These are phyloP conservation scores for Auricularia sp. DNA, from an alignment of 768 basidiomycete genomes.

Conservation along the genomic window DNA sequence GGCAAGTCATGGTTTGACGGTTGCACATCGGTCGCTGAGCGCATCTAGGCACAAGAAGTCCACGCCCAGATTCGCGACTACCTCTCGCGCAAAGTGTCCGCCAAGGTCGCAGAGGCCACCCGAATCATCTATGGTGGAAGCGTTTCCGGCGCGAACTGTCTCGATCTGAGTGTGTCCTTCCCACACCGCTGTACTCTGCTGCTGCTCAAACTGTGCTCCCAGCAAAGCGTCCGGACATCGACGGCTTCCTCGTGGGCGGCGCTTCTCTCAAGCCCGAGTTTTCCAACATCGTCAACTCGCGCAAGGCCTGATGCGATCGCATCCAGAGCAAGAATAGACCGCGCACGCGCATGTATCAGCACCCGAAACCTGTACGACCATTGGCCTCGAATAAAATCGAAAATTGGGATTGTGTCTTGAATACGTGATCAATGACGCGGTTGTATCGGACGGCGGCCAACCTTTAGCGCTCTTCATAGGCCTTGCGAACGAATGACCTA, in stretches of 20 bases:
- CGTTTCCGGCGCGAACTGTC: conserved; percentile 80
- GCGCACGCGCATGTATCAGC: not conserved
- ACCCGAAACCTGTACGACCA: not conserved
- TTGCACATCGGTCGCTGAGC: not conserved
- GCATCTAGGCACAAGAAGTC: conserved; percentile 75
- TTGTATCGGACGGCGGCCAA: too few species aligned
- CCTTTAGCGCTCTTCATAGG: too few species aligned
- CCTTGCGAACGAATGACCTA: too few species aligned
- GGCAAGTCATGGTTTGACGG: not conserved
- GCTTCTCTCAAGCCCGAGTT: conserved; percentile 98
- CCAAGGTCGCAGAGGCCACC: conserved; percentile 56
- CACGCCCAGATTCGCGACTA: conserved; percentile 76
- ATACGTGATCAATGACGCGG: too few species aligned
- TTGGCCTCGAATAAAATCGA: too few species aligned
- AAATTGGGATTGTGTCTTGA: too few species aligned
- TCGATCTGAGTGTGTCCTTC: conserved; percentile 65
- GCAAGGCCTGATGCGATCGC: conserved; percentile 14
- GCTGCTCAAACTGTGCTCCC: conserved; percentile 1
- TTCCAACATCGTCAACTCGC: conserved; percentile 78
- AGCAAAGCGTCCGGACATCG: conserved; percentile 77
- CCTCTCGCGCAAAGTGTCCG: conserved; percentile 53
- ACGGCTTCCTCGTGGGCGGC: conserved; percentile 96
- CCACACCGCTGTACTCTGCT: not conserved
- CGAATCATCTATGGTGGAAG: conserved; percentile 95
- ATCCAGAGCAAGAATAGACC: not conserved